Conservation (phyloP, 75 land plant species). For the Ceratopteris richardii region DNA sequence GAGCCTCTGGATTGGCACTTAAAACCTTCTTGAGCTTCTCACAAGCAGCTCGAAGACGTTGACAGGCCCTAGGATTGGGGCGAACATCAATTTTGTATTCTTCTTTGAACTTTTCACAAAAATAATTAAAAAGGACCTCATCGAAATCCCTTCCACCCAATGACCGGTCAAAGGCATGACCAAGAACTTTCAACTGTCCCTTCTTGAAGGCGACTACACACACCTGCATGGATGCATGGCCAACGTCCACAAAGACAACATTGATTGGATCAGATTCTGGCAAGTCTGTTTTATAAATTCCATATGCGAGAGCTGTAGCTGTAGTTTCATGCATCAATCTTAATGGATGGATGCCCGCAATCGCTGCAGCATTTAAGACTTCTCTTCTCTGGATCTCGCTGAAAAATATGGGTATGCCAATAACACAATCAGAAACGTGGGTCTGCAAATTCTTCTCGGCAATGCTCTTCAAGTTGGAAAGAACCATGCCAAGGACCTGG, state of each 20-base stretch:
- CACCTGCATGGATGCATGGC: constrained; percentile 81
- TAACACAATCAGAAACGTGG: constrained; percentile 74
- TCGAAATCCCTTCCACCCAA: constrained; percentile 86
- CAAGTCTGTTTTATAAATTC: constrained; percentile 80
- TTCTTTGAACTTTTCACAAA: constrained; percentile 55
- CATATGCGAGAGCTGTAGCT: constrained; percentile 83
- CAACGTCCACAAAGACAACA: constrained; percentile 84
- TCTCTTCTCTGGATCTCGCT: constrained; percentile 76
- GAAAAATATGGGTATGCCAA: constrained; percentile 79
- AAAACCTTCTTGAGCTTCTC: constrained; percentile 78
- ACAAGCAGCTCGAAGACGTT: constrained; percentile 55
- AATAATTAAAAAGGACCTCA: constrained; percentile 58
- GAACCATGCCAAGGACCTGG: constrained; percentile 71
- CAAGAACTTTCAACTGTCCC: constrained; percentile 65
- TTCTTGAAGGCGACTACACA: constrained; percentile 71
- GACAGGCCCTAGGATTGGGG: constrained; percentile 56
- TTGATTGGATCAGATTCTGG: constrained; percentile 62
- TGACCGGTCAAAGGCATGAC: constrained; percentile 64
- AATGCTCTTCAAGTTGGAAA: constrained; percentile 61
- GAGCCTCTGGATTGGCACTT: constrained; percentile 82
- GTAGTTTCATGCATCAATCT: constrained; percentile 82
- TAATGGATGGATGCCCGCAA: constrained; percentile 75
- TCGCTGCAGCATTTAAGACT: constrained; percentile 72
- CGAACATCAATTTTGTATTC: constrained; percentile 54
- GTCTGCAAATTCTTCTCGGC: constrained; percentile 71